phyloP scores from a whole-genome alignment of 495 filamentous ascomycete genomes.

The Jackrogersella multiformis region DNA sequence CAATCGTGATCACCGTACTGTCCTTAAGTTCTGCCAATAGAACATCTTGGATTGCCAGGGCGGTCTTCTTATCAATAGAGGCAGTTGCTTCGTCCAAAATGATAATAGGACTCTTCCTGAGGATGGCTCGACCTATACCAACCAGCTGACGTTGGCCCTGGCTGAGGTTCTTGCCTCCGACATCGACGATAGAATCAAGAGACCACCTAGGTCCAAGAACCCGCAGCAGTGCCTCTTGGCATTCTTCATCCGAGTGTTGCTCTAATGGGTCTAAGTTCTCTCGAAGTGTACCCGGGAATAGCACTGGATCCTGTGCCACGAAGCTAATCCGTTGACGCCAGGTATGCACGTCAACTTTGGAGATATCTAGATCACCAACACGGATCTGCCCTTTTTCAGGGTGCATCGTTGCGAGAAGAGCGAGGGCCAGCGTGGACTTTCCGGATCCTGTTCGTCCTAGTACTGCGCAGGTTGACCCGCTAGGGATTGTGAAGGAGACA shows the following conservation, averaged over 20 bases:
- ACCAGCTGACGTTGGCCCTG: constrained; percentile 71
- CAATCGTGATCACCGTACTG: constrained; percentile 88
- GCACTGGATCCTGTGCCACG: constrained; percentile 69
- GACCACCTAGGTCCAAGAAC: constrained; percentile 56
- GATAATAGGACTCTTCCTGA: constrained; percentile 66
- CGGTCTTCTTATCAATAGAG: constrained; percentile 80
- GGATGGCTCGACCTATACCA: constrained; percentile 65
- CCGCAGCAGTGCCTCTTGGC: constrained; percentile 54
- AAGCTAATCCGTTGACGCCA: constrained; percentile 66
- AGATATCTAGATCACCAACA: constrained; percentile 64
- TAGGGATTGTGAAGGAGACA: constrained; percentile 74
- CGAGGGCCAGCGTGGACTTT: constrained; percentile 67
- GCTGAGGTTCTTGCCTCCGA: constrained; percentile 67
- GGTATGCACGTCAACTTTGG: constrained; percentile 60
- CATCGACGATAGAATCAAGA: constrained; percentile 58
- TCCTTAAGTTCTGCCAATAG: constrained; percentile 76
- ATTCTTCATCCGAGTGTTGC: constrained; percentile 57
- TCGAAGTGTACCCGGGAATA: constrained; percentile 65
- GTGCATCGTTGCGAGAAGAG: constrained; percentile 63
- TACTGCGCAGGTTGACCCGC: constrained; percentile 73
- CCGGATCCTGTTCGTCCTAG: constrained; percentile 72
- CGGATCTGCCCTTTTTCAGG: constrained; percentile 58
- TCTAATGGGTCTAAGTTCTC: constrained; percentile 65
- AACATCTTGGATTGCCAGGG: constrained; percentile 78
- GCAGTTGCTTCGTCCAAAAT: constrained; percentile 87